Conservation (phyloP, 2,329 filamentous ascomycete genomes). For the Verruconis gallopava region DNA sequence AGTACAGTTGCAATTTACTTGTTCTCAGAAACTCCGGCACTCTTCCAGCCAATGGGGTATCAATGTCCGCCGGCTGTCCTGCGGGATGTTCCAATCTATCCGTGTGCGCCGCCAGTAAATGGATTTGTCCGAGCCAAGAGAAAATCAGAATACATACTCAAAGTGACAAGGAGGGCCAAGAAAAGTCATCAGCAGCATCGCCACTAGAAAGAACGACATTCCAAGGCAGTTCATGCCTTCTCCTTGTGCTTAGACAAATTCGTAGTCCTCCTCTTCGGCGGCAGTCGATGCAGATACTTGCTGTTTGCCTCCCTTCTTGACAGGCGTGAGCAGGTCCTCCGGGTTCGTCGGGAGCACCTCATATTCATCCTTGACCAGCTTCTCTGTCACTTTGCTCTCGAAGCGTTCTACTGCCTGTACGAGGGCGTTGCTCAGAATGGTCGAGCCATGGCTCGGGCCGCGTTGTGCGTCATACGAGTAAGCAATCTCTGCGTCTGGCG, state of each 20-base stretch:
- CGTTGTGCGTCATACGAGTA: conserved; percentile 41
- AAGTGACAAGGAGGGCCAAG: too few relatives aligned
- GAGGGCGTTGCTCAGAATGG: conserved; percentile 44
- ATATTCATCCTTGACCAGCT: conserved; percentile 47
- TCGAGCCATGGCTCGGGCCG: conserved; percentile 40
- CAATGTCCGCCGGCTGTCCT: neutral
- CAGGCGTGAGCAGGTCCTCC: conserved; percentile 22
- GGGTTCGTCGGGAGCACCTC: conserved; percentile 36
- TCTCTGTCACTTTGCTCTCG: conserved; percentile 47
- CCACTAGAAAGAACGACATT: neutral
- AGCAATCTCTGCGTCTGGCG: conserved; percentile 34
- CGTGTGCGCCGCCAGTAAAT: neutral
- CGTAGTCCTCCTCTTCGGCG: conserved; percentile 28
- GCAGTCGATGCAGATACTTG: too few relatives aligned
- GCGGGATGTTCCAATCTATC: neutral
- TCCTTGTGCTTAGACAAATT: conserved; percentile 26
- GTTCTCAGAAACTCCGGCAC: neutral
- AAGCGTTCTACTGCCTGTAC: conserved; percentile 46
- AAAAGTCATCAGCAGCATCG: too few relatives aligned
- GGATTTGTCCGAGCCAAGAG: neutral
- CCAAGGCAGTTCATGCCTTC: too few relatives aligned
- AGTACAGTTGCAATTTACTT: too few relatives aligned
- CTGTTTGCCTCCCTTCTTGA: conserved; percentile 19
- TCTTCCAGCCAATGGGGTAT: neutral
- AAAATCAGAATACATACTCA: neutral